phyloP scores from a whole-genome alignment of 768 basidiomycete species.

The Russula emetica region DNA sequence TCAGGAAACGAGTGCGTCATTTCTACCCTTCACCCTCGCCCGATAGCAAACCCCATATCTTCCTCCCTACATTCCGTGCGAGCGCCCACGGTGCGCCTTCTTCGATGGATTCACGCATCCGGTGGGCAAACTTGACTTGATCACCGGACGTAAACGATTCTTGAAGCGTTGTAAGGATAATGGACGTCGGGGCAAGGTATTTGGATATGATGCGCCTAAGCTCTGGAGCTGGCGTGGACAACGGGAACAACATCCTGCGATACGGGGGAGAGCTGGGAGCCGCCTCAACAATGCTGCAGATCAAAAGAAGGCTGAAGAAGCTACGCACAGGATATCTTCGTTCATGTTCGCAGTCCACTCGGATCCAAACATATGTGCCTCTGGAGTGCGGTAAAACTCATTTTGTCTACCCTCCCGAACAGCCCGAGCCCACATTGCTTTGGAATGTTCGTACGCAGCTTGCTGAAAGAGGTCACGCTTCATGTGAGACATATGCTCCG shows the following conservation, averaged over 20 bases:
- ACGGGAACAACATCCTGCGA: conserved; percentile 50
- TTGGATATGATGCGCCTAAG: conserved; percentile 50
- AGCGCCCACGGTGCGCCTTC: conserved; percentile 54
- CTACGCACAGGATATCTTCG: conserved; percentile 25
- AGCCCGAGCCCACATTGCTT: conserved; percentile 48
- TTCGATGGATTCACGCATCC: conserved; percentile 61
- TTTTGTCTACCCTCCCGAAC: conserved; percentile 44
- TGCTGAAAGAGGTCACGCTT: conserved; percentile 51
- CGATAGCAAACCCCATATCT: conserved; percentile 35
- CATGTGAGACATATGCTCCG: conserved; percentile 60
- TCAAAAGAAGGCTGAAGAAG: conserved; percentile 2
- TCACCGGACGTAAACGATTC: conserved; percentile 56
- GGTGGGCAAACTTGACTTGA: conserved; percentile 51
- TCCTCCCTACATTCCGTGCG: conserved; percentile 38
- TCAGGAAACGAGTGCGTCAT: not conserved
- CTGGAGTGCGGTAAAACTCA: conserved; percentile 20
- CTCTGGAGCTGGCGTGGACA: conserved; percentile 55
- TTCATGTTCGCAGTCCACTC: conserved; percentile 24
- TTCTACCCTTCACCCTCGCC: conserved; percentile 25
- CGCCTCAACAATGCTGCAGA: not conserved
- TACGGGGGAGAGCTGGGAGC: conserved; percentile 19
- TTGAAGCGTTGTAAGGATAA: conserved; percentile 47
- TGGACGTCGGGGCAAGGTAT: conserved; percentile 54
- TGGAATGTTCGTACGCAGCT: conserved; percentile 39
- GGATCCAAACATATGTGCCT: conserved; percentile 22